Evolutionary conservation across 306 rosid genomes (phyloP).

Genomic region (Corylus americana): DNA sequence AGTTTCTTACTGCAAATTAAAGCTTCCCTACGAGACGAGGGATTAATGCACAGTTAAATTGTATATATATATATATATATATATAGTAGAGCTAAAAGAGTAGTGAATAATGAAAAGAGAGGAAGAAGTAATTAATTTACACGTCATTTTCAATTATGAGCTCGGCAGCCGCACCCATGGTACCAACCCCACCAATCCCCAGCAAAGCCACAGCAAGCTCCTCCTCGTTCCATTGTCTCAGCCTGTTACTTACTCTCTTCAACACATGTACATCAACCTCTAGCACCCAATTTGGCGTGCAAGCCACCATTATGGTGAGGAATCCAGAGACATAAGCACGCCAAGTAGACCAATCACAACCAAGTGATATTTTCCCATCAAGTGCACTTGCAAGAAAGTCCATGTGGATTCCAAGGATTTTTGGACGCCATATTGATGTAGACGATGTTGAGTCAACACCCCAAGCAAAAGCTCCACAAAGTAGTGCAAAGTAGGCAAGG

Average conservation of each 20-base stretch:
- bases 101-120: background rate
- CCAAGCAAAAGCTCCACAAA: conserved; percentile 56
- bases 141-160: conserved; percentile 43
- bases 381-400: conserved; percentile 58
- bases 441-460: conserved; percentile 54
- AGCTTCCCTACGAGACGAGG: background rate
- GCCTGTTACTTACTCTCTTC: conserved; percentile 49
- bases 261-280: conserved; percentile 52
- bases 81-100: background rate
- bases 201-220: conserved; percentile 60
- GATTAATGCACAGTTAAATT: conserved; percentile 1
- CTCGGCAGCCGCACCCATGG: conserved; percentile 56
- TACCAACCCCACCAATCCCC: conserved; percentile 45
- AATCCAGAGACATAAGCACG: conserved; percentile 56
- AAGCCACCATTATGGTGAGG: conserved; percentile 50
- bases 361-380: conserved; percentile 59
- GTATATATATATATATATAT: too few species aligned
- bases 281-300: conserved; percentile 53
- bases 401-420: conserved; percentile 50
- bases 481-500: conserved; percentile 50
- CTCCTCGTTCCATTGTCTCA: conserved; percentile 50
- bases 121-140: conserved; percentile 22
- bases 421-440: conserved; percentile 55
- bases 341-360: conserved; percentile 57
- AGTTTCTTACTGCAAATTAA: background rate